Evolutionary conservation across 2,329 filamentous ascomycete species (phyloP).

Genomic region (Xylariomycetidae sp.): DNA sequence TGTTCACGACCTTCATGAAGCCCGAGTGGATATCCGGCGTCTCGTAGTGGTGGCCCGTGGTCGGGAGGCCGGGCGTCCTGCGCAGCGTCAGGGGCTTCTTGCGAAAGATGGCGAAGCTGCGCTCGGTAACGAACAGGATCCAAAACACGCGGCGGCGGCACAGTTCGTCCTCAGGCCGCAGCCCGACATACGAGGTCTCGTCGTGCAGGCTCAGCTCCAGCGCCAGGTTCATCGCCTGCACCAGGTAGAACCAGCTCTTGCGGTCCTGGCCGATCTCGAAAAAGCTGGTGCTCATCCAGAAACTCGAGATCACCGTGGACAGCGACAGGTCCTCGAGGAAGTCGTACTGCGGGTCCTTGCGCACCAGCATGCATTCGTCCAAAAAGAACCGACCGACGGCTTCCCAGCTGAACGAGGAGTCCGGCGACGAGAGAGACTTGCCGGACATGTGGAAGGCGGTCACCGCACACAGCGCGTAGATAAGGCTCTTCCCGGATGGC

Average conservation of each 20-base stretch:
- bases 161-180: constrained; percentile 44
- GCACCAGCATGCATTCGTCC: constrained; percentile 50
- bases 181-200: constrained; percentile 45
- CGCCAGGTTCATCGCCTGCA: constrained; percentile 55
- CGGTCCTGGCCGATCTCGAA: constrained; percentile 56
- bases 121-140: constrained; percentile 57
- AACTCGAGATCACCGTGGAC: constrained; percentile 54
- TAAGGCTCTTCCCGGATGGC: constrained; percentile 34
- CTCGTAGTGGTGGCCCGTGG: constrained; percentile 46
- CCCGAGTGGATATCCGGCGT: constrained; percentile 47
- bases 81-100: constrained; percentile 58
- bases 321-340: constrained; percentile 51
- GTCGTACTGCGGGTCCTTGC: constrained; percentile 51
- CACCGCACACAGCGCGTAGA: constrained; percentile 53
- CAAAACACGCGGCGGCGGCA: constrained; percentile 53
- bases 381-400: constrained; percentile 49
- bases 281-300: constrained; percentile 54
- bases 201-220: constrained; percentile 54
- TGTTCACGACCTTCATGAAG: constrained; percentile 53
- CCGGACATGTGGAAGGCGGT: constrained; percentile 45
- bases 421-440: constrained; percentile 32
- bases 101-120: constrained; percentile 56
- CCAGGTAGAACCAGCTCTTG: constrained; percentile 56
- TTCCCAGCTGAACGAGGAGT: constrained; percentile 38
- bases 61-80: constrained; percentile 50